phyloP scores from a whole-genome alignment of 1,139 yeast genomes.

The Pichia sp. region DNA sequence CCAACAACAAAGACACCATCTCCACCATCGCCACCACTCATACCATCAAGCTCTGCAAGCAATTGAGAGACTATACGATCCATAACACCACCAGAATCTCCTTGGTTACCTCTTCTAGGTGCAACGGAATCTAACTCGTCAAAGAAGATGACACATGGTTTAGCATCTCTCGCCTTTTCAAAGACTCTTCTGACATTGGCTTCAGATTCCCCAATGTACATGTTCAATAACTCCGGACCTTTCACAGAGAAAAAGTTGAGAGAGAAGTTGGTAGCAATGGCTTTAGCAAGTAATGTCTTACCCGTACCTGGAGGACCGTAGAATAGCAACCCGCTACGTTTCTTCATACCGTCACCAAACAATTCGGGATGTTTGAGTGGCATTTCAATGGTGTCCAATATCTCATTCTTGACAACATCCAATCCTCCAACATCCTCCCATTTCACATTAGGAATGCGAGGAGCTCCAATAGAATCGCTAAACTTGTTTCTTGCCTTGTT shows the following conservation, averaged over 20 bases:
- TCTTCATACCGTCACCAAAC: conserved; percentile 81
- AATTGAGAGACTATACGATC: conserved; percentile 94
- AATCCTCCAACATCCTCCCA: conserved; percentile 97
- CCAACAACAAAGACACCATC: conserved; percentile 97
- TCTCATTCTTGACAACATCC: conserved; percentile 83
- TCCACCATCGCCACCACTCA: conserved; percentile 60
- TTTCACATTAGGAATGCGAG: conserved; percentile 86
- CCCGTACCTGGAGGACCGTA: conserved; percentile 99
- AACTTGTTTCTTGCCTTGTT: conserved; percentile 80
- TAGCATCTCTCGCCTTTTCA: conserved; percentile 91
- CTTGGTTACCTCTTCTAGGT: conserved; percentile 96
- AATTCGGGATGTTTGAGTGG: conserved; percentile 90
- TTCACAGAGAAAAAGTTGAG: conserved; percentile 91
- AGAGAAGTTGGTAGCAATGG: conserved; percentile 92
- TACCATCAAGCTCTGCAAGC: conserved; percentile 91
- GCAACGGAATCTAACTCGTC: conserved; percentile 98
- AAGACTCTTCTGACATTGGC: conserved; percentile 93
- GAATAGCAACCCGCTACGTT: conserved; percentile 87
- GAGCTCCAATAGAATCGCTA: conserved; percentile 95
- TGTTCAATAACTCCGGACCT: conserved; percentile 90
- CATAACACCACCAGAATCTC: conserved; percentile 98
- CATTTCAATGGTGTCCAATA: conserved; percentile 91
- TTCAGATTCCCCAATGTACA: conserved; percentile 98
- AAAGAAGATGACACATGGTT: conserved; percentile 94
- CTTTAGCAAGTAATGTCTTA: conserved; percentile 88